Conservation (phyloP, 179 eudicot species). For the Drosera spatulata region DNA sequence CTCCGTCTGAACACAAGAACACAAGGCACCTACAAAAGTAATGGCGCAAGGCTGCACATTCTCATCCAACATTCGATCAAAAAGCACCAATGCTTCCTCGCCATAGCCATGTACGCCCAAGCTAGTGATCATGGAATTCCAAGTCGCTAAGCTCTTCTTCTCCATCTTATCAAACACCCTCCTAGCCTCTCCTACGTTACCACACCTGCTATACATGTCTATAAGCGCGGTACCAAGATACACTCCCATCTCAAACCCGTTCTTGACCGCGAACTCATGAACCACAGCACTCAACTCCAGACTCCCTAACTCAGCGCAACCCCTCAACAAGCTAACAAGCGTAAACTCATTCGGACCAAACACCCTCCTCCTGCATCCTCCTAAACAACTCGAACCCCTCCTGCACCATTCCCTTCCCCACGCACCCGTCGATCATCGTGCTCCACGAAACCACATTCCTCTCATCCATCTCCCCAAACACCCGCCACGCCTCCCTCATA, state of each 20-base stretch:
- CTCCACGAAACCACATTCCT: slow-evolving; percentile 22
- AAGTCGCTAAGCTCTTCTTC: slow-evolving; percentile 41
- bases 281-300: slow-evolving; percentile 41
- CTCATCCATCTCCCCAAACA: slow-evolving; percentile 13
- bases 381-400: slow-evolving; percentile 46
- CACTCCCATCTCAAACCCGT: slow-evolving; percentile 33
- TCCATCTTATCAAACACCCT: slow-evolving; percentile 42
- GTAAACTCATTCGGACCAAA: slow-evolving; percentile 55
- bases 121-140: slow-evolving; percentile 68
- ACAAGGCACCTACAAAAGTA: slow-evolving; percentile 50
- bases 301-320: slow-evolving; percentile 45
- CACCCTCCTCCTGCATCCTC: slow-evolving; percentile 40
- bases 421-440: slow-evolving; percentile 51
- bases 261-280: slow-evolving; percentile 49
- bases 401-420: slow-evolving; percentile 21
- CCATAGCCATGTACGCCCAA: slow-evolving; percentile 64
- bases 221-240: slow-evolving; percentile 60
- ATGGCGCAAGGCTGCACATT: slow-evolving; percentile 50
- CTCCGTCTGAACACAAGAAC: slow-evolving; percentile 46
- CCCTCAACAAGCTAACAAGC: slow-evolving; percentile 44
- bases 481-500: too few species aligned
- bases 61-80: slow-evolving; percentile 32
- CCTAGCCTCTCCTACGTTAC: slow-evolving; percentile 44
- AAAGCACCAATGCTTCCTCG: slow-evolving; percentile 37
- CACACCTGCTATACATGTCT: slow-evolving; percentile 76